Percentiles rank a stretch among this genome's conserved stretches.
phyloP scores from a whole-genome alignment of 768 basidiomycete genomes.

The Dioszegia crocea region DNA sequence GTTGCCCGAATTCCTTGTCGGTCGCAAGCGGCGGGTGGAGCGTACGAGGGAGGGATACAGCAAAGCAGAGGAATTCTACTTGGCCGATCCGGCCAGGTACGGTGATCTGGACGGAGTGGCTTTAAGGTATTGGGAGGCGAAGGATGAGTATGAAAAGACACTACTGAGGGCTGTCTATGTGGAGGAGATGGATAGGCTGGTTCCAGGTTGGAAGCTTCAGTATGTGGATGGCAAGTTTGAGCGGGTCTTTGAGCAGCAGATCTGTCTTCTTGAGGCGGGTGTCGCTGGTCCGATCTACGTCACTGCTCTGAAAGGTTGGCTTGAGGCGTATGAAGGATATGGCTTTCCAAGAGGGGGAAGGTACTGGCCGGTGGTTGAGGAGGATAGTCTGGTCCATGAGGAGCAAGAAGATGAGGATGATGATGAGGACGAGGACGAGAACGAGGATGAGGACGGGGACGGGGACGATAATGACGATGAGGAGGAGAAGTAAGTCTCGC shows the following conservation, averaged over 20 bases:
- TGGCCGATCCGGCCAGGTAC: background rate
- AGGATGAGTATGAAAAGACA: background rate
- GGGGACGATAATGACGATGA: no score
- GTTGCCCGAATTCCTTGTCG: background rate
- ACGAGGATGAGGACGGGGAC: no score
- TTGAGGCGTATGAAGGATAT: background rate
- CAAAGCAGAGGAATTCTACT: no score
- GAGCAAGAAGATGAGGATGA: no score
- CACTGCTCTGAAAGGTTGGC: background rate
- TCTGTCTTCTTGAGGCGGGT: background rate
- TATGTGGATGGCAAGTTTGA: background rate
- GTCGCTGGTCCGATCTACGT: no score
- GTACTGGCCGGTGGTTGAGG: no score
- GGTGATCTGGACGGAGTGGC: background rate
- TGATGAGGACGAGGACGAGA: no score
- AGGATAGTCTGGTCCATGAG: no score
- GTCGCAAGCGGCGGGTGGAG: background rate
- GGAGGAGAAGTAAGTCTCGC: no score
- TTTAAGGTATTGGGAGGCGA: background rate
- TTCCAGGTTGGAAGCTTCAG: background rate
- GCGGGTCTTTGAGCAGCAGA: background rate
- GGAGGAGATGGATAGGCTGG: background rate
- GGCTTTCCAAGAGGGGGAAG: no score
- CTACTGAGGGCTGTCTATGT: background rate
- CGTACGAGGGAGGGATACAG: background rate